Evolutionary conservation across 495 filamentous ascomycete genomes (phyloP), one percentile per base, ranked within the genome.

Genomic region (Daldinia concentrica): DNA sequence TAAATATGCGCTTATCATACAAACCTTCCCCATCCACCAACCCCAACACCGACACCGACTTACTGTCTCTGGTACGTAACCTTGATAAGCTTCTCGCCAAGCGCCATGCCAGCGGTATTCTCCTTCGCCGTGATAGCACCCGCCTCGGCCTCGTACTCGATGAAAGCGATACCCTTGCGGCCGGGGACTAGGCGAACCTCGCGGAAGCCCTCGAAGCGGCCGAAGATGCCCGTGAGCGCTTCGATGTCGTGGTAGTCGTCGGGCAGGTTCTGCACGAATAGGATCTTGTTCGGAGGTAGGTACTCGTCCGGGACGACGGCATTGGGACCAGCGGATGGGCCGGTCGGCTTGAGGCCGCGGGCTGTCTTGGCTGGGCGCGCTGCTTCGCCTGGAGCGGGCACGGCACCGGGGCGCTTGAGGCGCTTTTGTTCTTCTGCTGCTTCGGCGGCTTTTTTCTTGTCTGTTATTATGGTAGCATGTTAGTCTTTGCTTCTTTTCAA

Each of bases 71-170:
- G 95, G 83, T 94, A 98, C 17, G 94, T 97, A 63, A 95, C 92
- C 79, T 93, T 93, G 75, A 89, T 87, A 15, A 81, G 76, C 77
- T 86, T 82, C 8, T 86, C 86, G 34, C 88, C 94, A 71, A 98
- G 84, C 12, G 88, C 78, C 92, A 97, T 93, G n/a, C 93, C 92
- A 11, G 92, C 92, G 29, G 92, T 95, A 69, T 92, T 90, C 86
- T 98, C 95, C 87, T 98, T 99, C 34, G 95, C 95, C 58, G 88
- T 90, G 71, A 98, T 98, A 48, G 96, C 94, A 9, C 93, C 93
- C 14, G 89, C 83, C 84, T 98, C 92, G 67, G 85, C 88, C 78
- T 97, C 93, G 82, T 97, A 99, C 80, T 99, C 96, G 69, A 98
- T 93, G 78, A 98, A 98, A 2, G 93, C 95, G 81, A 99, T 95